Evolutionary conservation across 495 filamentous ascomycete species (phyloP), one percentile per base, ranked within the genome.

Genomic region (Aspergillus sparsus): DNA sequence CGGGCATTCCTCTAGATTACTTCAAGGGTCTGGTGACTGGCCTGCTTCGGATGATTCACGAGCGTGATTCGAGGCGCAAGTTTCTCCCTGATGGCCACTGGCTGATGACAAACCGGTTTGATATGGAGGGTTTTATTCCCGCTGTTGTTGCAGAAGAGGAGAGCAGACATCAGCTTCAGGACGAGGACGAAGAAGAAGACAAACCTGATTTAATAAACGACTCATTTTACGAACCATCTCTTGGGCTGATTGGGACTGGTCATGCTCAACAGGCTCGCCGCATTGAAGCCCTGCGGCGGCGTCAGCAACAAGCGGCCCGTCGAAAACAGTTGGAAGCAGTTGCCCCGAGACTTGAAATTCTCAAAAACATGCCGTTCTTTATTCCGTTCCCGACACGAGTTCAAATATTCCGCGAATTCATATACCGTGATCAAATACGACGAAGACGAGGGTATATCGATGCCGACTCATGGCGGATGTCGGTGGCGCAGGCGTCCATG

Each of bases 281-380:
- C 6, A 66, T 80, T 13, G 82, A 85, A 57, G 74, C 78, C 6
- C 74, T 87, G 37, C 80, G 82, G 60, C 77, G 81, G 33, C 77
- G 83, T 51, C 88, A 89, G 69, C 82, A 84, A 57, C 86, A 84
- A 66, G 82, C 80, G 18, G 83, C 84, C 12, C 79, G 87, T 7
- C 81, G 85, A 50, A 85, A 88, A 59, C 80, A 89, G 46, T 75
- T 94, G 12, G 88, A 91, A 21, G 78, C 85, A 21, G 85, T 95
- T 36, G 89, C 88, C 2, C 93, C 95, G 2, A 84, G 91, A 60
- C 79, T 96, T 8, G 92, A 98, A 73, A 90, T 99, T 12, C 74
- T 99, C 34, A 87, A 91, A 49, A 93, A 98, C 66, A 93, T 99
- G 89, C 95, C 94, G 0, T 99, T 98, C 66, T 89, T 93, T 64